Conservation (phyloP, 108 stramenopile species). For the Cylindrotheca closterium region DNA sequence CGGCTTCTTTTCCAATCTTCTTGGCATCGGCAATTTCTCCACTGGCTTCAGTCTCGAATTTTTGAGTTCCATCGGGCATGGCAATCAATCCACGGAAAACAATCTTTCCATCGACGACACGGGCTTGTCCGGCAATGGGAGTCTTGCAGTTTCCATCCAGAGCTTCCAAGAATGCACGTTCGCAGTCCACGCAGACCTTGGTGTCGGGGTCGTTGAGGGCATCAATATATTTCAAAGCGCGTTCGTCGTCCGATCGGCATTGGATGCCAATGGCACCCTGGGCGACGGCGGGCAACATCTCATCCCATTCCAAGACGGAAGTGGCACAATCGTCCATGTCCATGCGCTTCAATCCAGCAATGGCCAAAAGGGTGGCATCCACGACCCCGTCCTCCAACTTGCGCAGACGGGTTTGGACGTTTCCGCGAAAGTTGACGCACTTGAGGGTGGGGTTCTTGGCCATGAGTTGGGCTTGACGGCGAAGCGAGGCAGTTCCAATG, state of each 20-base stretch:
- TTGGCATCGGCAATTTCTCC: slow-evolving; percentile 82
- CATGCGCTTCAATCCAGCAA: slow-evolving; percentile 98
- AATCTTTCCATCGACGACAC: slow-evolving; percentile 86
- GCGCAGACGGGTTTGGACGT: slow-evolving; percentile 98
- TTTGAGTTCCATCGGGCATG: slow-evolving; percentile 89
- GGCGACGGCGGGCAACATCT: slow-evolving; percentile 99
- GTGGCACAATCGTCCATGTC: slow-evolving; percentile 95
- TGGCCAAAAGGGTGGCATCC: slow-evolving; percentile 97
- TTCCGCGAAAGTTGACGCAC: slow-evolving; percentile 99
- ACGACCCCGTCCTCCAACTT: slow-evolving; percentile 98
- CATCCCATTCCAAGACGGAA: slow-evolving; percentile 89
- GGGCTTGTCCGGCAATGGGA: slow-evolving; percentile 98
- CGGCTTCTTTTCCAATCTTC: slow-evolving; percentile 80
- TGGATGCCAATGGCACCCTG: slow-evolving; percentile 99
- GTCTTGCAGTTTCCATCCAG: slow-evolving; percentile 99
- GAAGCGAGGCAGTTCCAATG: slow-evolving; percentile 97
- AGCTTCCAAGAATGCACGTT: slow-evolving; percentile 97
- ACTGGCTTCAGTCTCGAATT: slow-evolving; percentile 70
- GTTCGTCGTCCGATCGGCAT: slow-evolving; percentile 93
- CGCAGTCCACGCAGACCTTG: slow-evolving; percentile 95
- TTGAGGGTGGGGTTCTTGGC: slow-evolving; percentile 94
- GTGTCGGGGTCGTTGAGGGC: slow-evolving; percentile 93
- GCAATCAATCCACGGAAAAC: slow-evolving; percentile 90
- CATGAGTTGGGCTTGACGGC: slow-evolving; percentile 96
- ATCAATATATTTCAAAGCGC: slow-evolving; percentile 86